These are phyloP conservation scores for Naganishia vishniacii DNA, from an alignment of 768 basidiomycete species.

Conservation along the genomic window DNA sequence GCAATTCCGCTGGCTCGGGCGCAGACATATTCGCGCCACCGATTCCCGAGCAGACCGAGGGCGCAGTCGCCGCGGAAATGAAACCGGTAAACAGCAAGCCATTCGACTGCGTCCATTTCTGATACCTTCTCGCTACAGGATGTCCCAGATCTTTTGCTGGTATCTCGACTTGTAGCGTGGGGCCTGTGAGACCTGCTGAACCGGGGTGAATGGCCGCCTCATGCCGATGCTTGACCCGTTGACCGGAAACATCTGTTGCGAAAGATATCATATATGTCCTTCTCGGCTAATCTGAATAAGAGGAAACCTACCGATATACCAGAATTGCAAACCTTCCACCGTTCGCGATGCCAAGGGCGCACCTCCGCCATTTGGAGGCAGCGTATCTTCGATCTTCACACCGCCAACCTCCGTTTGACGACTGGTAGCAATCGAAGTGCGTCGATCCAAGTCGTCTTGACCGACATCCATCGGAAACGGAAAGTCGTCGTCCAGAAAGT, in stretches of 20 bases:
- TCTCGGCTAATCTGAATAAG: too few species aligned
- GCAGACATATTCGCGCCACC: neutral
- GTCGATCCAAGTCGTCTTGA: too few species aligned
- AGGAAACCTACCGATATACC: slow-evolving; percentile 22
- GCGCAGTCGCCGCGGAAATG: slow-evolving; percentile 13
- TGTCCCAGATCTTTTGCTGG: slow-evolving; percentile 8
- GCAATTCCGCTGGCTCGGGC: neutral
- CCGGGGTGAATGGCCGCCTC: slow-evolving; percentile 2
- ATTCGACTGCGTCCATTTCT: slow-evolving; percentile 6
- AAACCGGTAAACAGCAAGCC: slow-evolving; percentile 14
- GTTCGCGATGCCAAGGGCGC: neutral
- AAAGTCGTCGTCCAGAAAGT: neutral
- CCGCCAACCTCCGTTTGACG: neutral
- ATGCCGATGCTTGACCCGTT: neutral
- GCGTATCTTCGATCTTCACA: neutral
- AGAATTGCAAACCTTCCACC: slow-evolving; percentile 13
- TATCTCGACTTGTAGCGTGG: slow-evolving; percentile 4
- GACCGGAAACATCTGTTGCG: neutral
- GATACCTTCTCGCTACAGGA: slow-evolving; percentile 11
- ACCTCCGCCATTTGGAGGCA: neutral
- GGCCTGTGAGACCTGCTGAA: neutral
- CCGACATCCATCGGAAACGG: neutral
- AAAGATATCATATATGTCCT: neutral
- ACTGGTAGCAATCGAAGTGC: neutral
- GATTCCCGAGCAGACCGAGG: neutral